Evolutionary conservation across 257 asterid genomes (phyloP), one percentile per base, ranked within the genome.

Genomic region (Fraxinus quadrangulata): DNA sequence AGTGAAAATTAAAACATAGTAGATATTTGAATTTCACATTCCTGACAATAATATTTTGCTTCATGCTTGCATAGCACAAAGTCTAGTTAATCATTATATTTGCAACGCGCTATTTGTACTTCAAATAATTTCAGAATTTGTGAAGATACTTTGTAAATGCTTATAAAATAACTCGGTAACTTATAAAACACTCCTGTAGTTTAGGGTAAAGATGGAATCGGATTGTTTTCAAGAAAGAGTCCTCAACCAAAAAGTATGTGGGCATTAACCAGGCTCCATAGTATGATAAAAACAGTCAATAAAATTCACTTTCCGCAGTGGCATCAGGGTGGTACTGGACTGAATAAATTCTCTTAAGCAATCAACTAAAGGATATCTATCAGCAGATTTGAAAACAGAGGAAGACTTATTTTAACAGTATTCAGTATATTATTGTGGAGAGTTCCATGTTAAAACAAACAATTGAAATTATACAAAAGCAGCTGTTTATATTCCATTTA

Each of bases 1-100:
- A 76, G 82, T 71, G 74, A 79, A 78, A 82, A 72, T 56, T 67
- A 76, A 75, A 77, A 74, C 23, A 36, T 70, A 49, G 31, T 10
- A 36, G 11, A 30, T 12, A 37, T 79, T 73, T 54, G 49, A 28
- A 51, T 3, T 73, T 39, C 23, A 40, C 49, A 40, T 11, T 65
- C 78, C 13, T 14, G 31, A 24, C 26, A 45, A 26, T 33, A 26
- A 54, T 42, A 33, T 39, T 73, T 74, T 34, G 51, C 33, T 40
- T 47, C 47, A 10, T 19, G 42, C 45, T 24, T 37, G 61, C 72
- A 37, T 17, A 77, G 54, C 68, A 71, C 49, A 31, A 73, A 72
- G 65, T 6, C 8, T 6, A 5, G 9, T 54, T 54, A 19, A 19
- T 54, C 65, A n/a, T 1, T 6, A 54, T 54, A 54, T 54, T 54